Base-by-base conservation (phyloP, 2,329 filamentous ascomycete genomes). In the Botrytis deweyae region DNA sequence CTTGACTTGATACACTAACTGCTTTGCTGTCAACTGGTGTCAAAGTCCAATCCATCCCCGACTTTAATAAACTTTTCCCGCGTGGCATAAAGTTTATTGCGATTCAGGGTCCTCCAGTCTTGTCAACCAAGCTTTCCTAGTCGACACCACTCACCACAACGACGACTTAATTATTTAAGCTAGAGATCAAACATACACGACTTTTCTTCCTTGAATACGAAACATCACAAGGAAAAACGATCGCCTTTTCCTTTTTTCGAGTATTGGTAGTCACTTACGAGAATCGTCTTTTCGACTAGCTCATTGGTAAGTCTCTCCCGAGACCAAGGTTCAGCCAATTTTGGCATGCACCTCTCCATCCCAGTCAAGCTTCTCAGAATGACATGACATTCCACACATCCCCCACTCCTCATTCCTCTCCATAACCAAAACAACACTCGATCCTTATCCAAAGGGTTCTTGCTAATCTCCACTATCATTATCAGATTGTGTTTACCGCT, bases 401-500 rank as follows among this genome's bases (percentile, higher is more conserved):
- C 42, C 63, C 29, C 63, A 46, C 66, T 33, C 59, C 65, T 9
- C 72, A 63, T 64, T 70, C 66, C 58, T 70, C 42, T 7, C 36
- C 42, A 16, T 44, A 38, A 63, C 36, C 66, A 70, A 33, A 73
- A 73, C 72, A 73, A 73, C 22, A 38, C 44, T 40, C 33, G 9
- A 70, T 70, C 42, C 33, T 70, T 70, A 69, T 36, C 64, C 36
- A 49, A 66, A 49, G 59, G 29, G 38, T 55, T 73, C 58, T 73
- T 73, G 72, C 72, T 73, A 73, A 73, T 63, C 66, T 55, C 38
- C 46, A 70, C 72, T n/a, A 52, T 62, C 68, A 61, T n/a, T 44
- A 46, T 33, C 66, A 70, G 66, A 70, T 70, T 63, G 66, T 44
- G 55, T 70, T 46, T 55, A 46, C 33, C 55, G 10, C 52, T 36